A percentile compares a stretch with the other conserved stretches of the same genome.
These are phyloP conservation scores for Polyrhizophydium stewartii DNA, from an alignment of 371 early-diverging fungal species.

Conservation along the genomic window DNA sequence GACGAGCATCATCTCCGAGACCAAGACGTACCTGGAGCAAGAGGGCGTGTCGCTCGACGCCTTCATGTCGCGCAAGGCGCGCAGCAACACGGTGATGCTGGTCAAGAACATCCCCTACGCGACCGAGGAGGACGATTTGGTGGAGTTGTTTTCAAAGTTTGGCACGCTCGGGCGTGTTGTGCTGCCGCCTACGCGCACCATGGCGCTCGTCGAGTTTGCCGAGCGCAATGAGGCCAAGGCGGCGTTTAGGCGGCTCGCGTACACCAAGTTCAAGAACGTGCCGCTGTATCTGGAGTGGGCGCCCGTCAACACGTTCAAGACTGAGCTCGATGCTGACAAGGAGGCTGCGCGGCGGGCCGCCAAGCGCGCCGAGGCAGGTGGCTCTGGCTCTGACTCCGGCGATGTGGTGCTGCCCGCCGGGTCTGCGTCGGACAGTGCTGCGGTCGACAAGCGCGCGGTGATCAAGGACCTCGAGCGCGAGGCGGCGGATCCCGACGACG, in stretches of 20 bases:
- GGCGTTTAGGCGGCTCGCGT: constrained; percentile 87
- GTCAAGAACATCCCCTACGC: constrained; percentile 91
- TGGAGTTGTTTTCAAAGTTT: constrained; percentile 74
- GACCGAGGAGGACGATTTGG: constrained; percentile 75
- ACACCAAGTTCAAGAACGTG: constrained; percentile 82
- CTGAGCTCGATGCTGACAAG: constrained; percentile 47
- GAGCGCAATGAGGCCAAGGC: constrained; percentile 84
- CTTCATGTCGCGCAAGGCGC: constrained; percentile 60
- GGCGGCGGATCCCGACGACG: constrained; percentile 4
- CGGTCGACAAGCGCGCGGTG: constrained; percentile 1
- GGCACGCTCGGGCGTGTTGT: constrained; percentile 84
- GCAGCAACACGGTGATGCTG: constrained; percentile 85
- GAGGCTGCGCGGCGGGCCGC: constrained; percentile 12
- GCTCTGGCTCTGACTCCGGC: no score
- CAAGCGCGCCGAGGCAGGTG: not conserved
- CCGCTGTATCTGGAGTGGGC: constrained; percentile 94
- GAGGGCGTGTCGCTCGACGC: constrained; percentile 72
- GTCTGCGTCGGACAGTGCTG: constrained; percentile 10
- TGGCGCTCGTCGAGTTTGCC: constrained; percentile 91
- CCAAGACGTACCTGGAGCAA: constrained; percentile 83
- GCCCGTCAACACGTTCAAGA: constrained; percentile 75
- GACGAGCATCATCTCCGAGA: constrained; percentile 91
- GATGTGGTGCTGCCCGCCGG: no score
- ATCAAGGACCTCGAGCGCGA: constrained; percentile 9
- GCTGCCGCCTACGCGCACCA: constrained; percentile 90